These are phyloP conservation scores for Saccharomycopsis selenospora DNA, from an alignment of 805 yeast species.

Conservation along the genomic window DNA sequence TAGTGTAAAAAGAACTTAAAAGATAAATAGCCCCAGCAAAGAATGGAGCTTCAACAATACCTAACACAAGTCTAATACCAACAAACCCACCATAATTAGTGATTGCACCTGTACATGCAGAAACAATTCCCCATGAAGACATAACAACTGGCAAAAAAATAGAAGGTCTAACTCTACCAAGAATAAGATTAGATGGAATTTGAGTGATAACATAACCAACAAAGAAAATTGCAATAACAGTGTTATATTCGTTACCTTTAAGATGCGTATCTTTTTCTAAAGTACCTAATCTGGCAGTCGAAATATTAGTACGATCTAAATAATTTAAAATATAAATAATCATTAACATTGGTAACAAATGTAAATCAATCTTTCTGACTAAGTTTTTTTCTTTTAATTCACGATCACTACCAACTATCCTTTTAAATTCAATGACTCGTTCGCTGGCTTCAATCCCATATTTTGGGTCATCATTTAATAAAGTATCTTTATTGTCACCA, in stretches of 20 bases:
- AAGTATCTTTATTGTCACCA: background rate
- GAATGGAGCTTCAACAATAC: slow-evolving; percentile 40
- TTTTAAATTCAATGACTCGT: slow-evolving; percentile 4
- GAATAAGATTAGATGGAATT: slow-evolving; percentile 40
- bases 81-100: slow-evolving; percentile 37
- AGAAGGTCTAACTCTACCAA: slow-evolving; percentile 45
- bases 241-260: slow-evolving; percentile 39
- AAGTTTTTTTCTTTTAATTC: slow-evolving; percentile 36
- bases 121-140: slow-evolving; percentile 29
- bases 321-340: slow-evolving; percentile 46
- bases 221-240: slow-evolving; percentile 40
- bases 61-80: slow-evolving; percentile 39
- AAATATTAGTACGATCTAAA: slow-evolving; percentile 43
- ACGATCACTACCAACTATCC: slow-evolving; percentile 34
- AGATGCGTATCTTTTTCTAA: slow-evolving; percentile 40
- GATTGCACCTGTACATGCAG: slow-evolving; percentile 41
- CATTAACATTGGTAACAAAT: slow-evolving; percentile 44
- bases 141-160: slow-evolving; percentile 42
- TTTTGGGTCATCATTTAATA: background rate
- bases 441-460: background rate
- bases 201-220: slow-evolving; percentile 44
- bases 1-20: slow-evolving; percentile 34
- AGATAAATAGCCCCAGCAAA: slow-evolving; percentile 37
- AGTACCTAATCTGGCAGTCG: slow-evolving; percentile 41
- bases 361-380: slow-evolving; percentile 40